These are phyloP conservation scores for Arachis monticola DNA, from an alignment of 331 rosid genomes.

Conservation along the genomic window DNA sequence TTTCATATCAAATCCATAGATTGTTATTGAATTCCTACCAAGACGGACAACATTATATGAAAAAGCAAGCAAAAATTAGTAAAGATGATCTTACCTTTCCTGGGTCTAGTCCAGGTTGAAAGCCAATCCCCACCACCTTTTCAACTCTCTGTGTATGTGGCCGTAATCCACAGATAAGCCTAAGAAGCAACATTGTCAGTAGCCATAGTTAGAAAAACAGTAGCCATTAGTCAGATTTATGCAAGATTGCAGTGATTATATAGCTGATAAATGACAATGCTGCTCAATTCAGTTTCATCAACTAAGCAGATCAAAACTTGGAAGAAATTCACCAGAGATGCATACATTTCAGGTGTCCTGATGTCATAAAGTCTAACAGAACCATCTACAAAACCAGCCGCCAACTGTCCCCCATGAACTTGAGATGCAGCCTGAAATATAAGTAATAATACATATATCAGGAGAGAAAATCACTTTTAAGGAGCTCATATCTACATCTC, in stretches of 20 bases:
- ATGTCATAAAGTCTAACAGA: conserved; percentile 88
- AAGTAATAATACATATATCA: conserved; percentile 13
- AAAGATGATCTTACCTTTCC: conserved; percentile 66
- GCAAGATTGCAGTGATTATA: not conserved
- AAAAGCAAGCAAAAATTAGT: conserved; percentile 12
- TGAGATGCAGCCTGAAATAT: conserved; percentile 88
- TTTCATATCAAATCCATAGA: conserved; percentile 30
- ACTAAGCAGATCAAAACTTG: conserved; percentile 7
- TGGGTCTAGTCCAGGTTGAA: conserved; percentile 96
- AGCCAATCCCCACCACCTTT: conserved; percentile 92
- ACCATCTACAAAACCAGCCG: conserved; percentile 95
- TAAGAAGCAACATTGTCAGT: conserved; percentile 39
- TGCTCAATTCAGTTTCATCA: conserved; percentile 23
- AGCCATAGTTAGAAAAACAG: not conserved
- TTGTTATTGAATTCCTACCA: not conserved
- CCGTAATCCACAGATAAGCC: conserved; percentile 76
- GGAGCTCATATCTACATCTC: not conserved
- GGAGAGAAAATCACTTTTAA: conserved; percentile 2
- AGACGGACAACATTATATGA: not conserved
- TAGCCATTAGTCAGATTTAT: not conserved
- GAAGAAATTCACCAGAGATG: conserved; percentile 29
- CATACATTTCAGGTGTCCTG: conserved; percentile 90
- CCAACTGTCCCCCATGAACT: conserved; percentile 87
- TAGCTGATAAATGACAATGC: not conserved
- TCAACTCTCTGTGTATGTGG: conserved; percentile 78